Base-by-base conservation (phyloP, 805 yeast species). In the Saturnispora gosingensis region DNA sequence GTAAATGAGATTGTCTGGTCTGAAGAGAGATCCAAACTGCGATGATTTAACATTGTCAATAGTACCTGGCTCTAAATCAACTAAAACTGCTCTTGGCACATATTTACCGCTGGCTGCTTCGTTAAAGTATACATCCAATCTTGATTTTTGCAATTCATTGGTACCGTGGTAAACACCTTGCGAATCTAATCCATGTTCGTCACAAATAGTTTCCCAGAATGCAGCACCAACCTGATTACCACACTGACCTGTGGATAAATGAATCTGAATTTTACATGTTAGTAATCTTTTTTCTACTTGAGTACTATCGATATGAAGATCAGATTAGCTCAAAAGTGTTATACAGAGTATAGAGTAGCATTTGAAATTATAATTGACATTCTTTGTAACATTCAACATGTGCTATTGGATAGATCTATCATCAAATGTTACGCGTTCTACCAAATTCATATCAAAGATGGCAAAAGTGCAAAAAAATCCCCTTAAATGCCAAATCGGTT, bases 211-310 rank as follows among this genome's bases (percentile, higher is more conserved):
- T 72, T 87, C 90, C 95, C 95, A 87, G 66, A 87, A 87, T 54
- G 95, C 95, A 58, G 95, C 90, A 74, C 95, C 95, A 61, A 90
- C 88, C 75, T 90, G 98, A 80, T 90, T 90, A 82, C 97, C 97
- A 81, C 97, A 89, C 76, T 90, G 98, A 72, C 98, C 98, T 53
- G 96, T 85, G 54, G 97, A 90, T 71, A 90, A 80, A 72, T 90
- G 97, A 71, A 90, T 88, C 93, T 83, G 69, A n/a, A 16, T 4
- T 22, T 15, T 24, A 24, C 20, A 6, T 48, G 51, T 48, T 48
- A 48, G 51, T 48, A 45, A 13, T 8, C 13, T 16, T 39, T 18
- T 40, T 13, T 22, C 32, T 22, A 18, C 28, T 36, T 36, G 5
- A 25, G 9, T 8, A n/a, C 11, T 30, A 30, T 30, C 34, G n/a